Evolutionary conservation across 1,139 yeast species (phyloP).

Genomic region (Lodderomyces oxycetoniae): DNA sequence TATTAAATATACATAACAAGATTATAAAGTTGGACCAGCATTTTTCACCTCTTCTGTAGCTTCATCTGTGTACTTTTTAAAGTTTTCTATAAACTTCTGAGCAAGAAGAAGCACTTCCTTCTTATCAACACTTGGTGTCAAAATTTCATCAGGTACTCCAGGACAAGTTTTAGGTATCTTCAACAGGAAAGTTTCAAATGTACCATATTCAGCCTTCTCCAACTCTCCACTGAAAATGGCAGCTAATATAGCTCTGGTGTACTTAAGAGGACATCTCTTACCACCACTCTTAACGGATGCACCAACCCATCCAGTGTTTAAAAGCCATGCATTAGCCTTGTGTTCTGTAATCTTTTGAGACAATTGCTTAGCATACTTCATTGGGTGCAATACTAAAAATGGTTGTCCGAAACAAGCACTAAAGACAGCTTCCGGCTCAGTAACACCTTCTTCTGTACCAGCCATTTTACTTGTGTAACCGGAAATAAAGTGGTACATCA

Average conservation of each 20-base stretch:
- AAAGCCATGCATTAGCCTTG: slow-evolving; percentile 91
- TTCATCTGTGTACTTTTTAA: slow-evolving; percentile 75
- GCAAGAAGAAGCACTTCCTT: slow-evolving; percentile 74
- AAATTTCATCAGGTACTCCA: slow-evolving; percentile 76
- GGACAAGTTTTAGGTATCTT: slow-evolving; percentile 79
- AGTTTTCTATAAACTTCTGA: slow-evolving; percentile 75
- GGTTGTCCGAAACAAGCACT: slow-evolving; percentile 99
- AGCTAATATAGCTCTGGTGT: slow-evolving; percentile 95
- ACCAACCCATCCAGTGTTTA: slow-evolving; percentile 99
- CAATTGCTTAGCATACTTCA: slow-evolving; percentile 95
- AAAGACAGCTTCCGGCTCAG: slow-evolving; percentile 97
- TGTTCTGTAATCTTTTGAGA: slow-evolving; percentile 88
- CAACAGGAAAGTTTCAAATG: slow-evolving; percentile 82
- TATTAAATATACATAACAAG: too few species aligned
- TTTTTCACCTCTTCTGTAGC: slow-evolving; percentile 84
- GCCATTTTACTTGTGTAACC: slow-evolving; percentile 99
- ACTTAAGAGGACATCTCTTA: slow-evolving; percentile 94
- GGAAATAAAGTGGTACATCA: slow-evolving; percentile 97
- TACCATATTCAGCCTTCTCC: slow-evolving; percentile 74
- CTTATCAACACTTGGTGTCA: slow-evolving; percentile 76
- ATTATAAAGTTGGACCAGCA: slow-evolving; percentile 72
- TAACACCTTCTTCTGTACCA: slow-evolving; percentile 98
- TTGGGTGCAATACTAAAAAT: slow-evolving; percentile 96
- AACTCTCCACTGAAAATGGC: slow-evolving; percentile 92
- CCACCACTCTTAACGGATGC: slow-evolving; percentile 91